Base-by-base conservation (phyloP, 257 asterid species). In the Galeopsis tetrahit region DNA sequence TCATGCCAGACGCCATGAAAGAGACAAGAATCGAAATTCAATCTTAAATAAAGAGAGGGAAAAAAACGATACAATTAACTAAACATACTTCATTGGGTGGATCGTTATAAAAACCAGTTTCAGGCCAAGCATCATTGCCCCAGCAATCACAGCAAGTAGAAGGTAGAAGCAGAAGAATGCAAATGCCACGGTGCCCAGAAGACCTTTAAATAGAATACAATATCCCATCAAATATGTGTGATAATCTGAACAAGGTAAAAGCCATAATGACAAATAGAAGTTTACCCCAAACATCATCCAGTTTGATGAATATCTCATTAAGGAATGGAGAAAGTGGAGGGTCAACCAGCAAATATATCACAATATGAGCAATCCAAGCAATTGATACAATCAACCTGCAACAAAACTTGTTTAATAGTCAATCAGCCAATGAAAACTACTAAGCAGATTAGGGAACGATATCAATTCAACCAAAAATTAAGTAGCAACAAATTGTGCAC, bases 121-220 rank as follows among this genome's bases (percentile, higher is more conserved):
- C 84, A 95, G 74, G 61, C 99, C 98, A 69, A 95, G 89, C 99
- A 95, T 90, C 96, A 86, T 92, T n/a, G 93, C 98, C 73, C 99
- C 99, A 7, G 99, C 97, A 55, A 95, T 88, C 81, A 95, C 99
- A 14, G 99, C 92, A 73, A 95, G 87, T 75, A 95, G 85, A 73
- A 95, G 96, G 77, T 95, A 95, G 90, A 95, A 90, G 89, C 99
- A 95, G 87, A 95, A 95, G 85, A 95, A 92, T 28, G 99, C 99
- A 81, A 95, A 95, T 76, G 99, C 96, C 11, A 73, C 96, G 61
- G 99, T 95, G 31, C 99, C 99, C 85, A 95, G 84, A 58, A 95
- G 98, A 81, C 98, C 99, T 95, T 81, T 66, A 80, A 78, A 76
- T 28, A 77, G 63, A 75, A 73, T 49, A 71, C 35, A 63, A 31